phyloP scores from a whole-genome alignment of 108 stramenopile species.

The Schizochytrium sp. region DNA sequence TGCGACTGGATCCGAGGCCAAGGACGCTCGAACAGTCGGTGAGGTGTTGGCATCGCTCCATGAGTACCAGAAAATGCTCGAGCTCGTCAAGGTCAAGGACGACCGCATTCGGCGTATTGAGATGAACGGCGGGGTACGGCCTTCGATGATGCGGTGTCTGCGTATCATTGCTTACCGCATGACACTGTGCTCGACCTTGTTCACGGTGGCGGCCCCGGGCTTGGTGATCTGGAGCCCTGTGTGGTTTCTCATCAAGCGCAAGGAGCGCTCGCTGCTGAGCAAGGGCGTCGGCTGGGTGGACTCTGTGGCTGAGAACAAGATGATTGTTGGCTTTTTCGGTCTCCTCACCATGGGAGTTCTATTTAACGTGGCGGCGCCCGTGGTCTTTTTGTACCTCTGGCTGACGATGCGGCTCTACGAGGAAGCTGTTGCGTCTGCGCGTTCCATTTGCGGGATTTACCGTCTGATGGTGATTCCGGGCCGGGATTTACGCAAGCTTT shows the following conservation, averaged over 20 bases:
- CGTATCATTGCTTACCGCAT: not conserved
- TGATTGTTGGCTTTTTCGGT: not conserved
- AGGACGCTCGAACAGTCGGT: not conserved
- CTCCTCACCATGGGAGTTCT: not conserved
- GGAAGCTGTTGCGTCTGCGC: not conserved
- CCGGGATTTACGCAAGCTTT: not conserved
- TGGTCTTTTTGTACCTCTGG: not conserved
- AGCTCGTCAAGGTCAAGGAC: not conserved
- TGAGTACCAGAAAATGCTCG: not conserved
- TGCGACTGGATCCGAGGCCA: not conserved
- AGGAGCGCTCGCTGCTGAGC: not conserved
- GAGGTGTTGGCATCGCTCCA: not conserved
- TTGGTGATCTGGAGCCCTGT: not conserved
- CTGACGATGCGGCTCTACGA: slow-evolving; percentile 6
- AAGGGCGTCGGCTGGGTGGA: slow-evolving; percentile 9
- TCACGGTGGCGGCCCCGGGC: not conserved
- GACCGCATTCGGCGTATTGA: not conserved
- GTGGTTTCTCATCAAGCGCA: slow-evolving; percentile 15
- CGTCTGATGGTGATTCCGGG: not conserved
- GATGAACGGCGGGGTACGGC: not conserved
- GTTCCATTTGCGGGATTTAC: slow-evolving; percentile 14
- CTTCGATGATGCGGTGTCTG: not conserved
- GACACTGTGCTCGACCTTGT: not conserved
- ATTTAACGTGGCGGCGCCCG: not conserved
- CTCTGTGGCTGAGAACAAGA: slow-evolving; percentile 8